These are phyloP conservation scores for Thyridium curvatum DNA, from an alignment of 2,329 filamentous ascomycete genomes.

Conservation along the genomic window DNA sequence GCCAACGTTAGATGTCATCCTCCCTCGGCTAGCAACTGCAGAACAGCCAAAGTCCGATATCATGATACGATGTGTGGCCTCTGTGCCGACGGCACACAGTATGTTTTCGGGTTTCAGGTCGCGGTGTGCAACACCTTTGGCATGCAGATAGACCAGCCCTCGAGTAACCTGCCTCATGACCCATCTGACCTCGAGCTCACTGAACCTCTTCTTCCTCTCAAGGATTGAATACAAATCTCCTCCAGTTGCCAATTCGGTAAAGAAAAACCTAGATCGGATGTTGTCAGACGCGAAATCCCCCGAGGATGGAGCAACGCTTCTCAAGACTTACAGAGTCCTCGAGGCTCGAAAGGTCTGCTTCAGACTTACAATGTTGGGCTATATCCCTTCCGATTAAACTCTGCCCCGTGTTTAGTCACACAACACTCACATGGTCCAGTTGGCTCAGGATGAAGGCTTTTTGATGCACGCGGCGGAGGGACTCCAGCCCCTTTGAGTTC, in stretches of 20 bases:
- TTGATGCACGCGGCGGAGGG: constrained; percentile 32
- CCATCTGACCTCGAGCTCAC: constrained; percentile 35
- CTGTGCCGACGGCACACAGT: constrained; percentile 39
- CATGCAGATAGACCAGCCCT: constrained; percentile 40
- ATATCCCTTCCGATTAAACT: no score
- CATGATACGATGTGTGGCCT: constrained; percentile 36
- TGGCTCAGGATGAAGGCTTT: constrained; percentile 48
- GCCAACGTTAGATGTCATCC: constrained; percentile 38
- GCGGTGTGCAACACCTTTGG: constrained; percentile 42
- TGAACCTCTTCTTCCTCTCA: constrained; percentile 23
- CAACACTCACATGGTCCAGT: constrained; percentile 42
- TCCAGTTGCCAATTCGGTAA: constrained; percentile 50
- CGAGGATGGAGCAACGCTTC: constrained; percentile 2
- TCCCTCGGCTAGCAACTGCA: constrained; percentile 30
- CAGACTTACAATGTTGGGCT: constrained; percentile 51
- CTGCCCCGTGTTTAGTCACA: no score
- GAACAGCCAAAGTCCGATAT: constrained; percentile 48
- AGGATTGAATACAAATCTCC: constrained; percentile 47
- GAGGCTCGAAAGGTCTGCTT: constrained; percentile 42
- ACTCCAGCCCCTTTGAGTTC: constrained; percentile 9
- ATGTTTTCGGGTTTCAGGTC: constrained; percentile 51
- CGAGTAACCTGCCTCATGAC: constrained; percentile 41
- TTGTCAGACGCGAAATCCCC: no score
- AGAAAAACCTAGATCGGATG: constrained; percentile 36
- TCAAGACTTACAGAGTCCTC: constrained; percentile 34